Evolutionary conservation across 176 grass and related monocot species (phyloP).

Genomic region (Alopecurus myosuroides): DNA sequence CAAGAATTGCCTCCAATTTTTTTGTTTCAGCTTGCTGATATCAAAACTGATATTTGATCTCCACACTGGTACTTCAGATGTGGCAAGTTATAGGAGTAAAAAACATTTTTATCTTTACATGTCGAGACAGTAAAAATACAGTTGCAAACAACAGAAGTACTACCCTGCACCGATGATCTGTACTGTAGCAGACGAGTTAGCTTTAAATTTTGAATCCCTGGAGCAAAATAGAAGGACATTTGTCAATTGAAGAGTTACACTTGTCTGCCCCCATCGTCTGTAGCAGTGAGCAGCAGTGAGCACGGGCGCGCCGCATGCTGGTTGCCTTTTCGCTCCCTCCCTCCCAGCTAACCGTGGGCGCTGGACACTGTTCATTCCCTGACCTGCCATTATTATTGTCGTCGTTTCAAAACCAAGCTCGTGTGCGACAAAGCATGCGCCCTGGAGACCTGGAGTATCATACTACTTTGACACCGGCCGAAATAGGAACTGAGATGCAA

Average conservation of each 20-base stretch:
- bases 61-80: not conserved
- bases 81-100: no score
- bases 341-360: not conserved
- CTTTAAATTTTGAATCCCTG: constrained; percentile 16
- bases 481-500: no score
- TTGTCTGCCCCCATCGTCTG: constrained; percentile 1
- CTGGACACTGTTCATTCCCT: not conserved
- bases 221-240: not conserved
- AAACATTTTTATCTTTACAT: not conserved
- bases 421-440: not conserved
- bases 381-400: not conserved
- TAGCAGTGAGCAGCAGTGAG: not conserved
- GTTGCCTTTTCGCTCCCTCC: not conserved
- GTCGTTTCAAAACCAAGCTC: not conserved
- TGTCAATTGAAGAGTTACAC: not conserved
- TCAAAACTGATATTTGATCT: no score
- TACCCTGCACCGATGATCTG: not conserved
- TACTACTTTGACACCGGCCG: no score
- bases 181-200: not conserved
- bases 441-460: no score
- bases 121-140: not conserved
- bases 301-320: not conserved
- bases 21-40: no score
- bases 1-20: not conserved
- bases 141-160: not conserved